These are phyloP conservation scores for Candolleomyces eurysporus DNA, from an alignment of 768 basidiomycete species.

Conservation along the genomic window DNA sequence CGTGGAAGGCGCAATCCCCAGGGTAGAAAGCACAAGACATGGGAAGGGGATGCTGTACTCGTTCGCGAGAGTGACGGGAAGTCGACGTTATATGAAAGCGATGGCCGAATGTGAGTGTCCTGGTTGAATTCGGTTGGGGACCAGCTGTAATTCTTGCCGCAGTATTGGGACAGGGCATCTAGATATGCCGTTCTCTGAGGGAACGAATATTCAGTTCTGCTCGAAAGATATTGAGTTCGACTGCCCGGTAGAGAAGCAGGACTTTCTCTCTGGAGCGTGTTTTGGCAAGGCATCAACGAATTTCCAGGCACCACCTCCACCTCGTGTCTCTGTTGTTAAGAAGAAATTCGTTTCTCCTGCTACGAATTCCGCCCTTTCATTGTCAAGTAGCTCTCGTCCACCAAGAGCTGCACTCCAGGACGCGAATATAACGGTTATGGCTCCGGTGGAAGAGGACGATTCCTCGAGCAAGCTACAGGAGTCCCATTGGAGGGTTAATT, in stretches of 20 bases:
- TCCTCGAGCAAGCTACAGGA: slow-evolving; percentile 13
- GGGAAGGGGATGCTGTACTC: slow-evolving; percentile 82
- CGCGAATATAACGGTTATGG: neutral
- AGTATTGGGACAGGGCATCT: slow-evolving; percentile 48
- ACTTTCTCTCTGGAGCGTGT: slow-evolving; percentile 64
- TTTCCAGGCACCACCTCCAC: slow-evolving; percentile 17
- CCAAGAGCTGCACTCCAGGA: neutral
- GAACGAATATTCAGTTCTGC: slow-evolving; percentile 36
- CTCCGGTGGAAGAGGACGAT: slow-evolving; percentile 9
- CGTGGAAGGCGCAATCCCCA: slow-evolving; percentile 60
- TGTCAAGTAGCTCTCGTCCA: slow-evolving; percentile 11
- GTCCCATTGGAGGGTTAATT: slow-evolving; percentile 68
- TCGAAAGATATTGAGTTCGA: slow-evolving; percentile 70
- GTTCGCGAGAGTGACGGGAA: slow-evolving; percentile 41
- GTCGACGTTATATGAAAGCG: slow-evolving; percentile 56
- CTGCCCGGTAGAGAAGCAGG: slow-evolving; percentile 46
- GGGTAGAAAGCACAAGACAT: slow-evolving; percentile 83
- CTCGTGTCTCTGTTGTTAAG: slow-evolving; percentile 17
- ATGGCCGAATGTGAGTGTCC: slow-evolving; percentile 59
- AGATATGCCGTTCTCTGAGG: slow-evolving; percentile 37
- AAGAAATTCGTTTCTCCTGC: slow-evolving; percentile 25
- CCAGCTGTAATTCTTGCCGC: neutral
- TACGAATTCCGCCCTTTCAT: neutral
- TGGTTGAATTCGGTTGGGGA: too few relatives aligned
- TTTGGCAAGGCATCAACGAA: slow-evolving; percentile 40